These are phyloP conservation scores for Oryza longistaminata DNA, from an alignment of 176 grass and related monocot species.

Conservation along the genomic window DNA sequence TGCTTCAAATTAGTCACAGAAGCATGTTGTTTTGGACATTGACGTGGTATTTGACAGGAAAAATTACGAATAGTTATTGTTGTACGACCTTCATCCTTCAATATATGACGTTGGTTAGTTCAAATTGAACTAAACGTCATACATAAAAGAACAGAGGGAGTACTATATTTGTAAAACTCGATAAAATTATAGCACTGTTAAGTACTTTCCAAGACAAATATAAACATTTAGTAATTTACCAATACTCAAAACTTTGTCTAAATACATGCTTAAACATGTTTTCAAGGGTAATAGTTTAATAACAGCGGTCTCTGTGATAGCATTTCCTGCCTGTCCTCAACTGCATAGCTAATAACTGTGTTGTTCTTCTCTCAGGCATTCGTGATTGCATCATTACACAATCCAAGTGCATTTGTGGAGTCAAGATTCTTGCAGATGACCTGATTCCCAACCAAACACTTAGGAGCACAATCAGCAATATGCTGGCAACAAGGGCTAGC, in stretches of 20 bases:
- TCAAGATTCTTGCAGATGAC: conserved; percentile 57
- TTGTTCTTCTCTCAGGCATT: conserved; percentile 51
- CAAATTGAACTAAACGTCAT: too few relatives aligned
- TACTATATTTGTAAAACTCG: not conserved
- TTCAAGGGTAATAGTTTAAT: not conserved
- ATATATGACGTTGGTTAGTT: too few relatives aligned
- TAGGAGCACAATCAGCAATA: conserved; percentile 49
- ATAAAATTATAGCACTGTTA: not conserved
- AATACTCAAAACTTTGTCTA: not conserved
- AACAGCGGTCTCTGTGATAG: not conserved
- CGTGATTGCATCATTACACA: conserved; percentile 48
- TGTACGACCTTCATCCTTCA: too few relatives aligned
- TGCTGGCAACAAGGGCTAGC: conserved; percentile 39
- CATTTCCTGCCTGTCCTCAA: conserved; percentile 10
- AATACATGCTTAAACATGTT: not conserved
- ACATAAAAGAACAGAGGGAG: too few relatives aligned
- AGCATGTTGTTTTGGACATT: not conserved
- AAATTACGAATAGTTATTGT: not conserved
- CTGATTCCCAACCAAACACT: conserved; percentile 65
- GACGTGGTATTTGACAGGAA: not conserved
- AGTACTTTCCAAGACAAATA: not conserved
- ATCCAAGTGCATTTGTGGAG: conserved; percentile 63
- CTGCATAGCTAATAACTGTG: conserved; percentile 9
- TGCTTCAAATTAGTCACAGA: not conserved
- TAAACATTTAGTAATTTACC: not conserved